These are phyloP conservation scores for Colletotrichum higginsianum DNA, from an alignment of 2,329 filamentous ascomycete species.

Conservation along the genomic window DNA sequence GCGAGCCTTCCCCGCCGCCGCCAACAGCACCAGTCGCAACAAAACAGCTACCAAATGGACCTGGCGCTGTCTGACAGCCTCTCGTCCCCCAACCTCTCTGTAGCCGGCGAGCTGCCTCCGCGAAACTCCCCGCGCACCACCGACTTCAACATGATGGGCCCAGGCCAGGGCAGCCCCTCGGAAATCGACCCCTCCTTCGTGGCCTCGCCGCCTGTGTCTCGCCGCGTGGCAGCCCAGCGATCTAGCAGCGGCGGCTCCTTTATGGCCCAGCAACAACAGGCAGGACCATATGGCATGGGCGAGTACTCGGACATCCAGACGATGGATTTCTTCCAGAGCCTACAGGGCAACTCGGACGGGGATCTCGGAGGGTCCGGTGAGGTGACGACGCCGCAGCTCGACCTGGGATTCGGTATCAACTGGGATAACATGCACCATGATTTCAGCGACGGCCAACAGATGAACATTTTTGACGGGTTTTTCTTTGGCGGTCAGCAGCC, in stretches of 20 bases:
- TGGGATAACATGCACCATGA: slow-evolving; percentile 76
- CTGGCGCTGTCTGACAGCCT: slow-evolving; percentile 56
- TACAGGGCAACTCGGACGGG: slow-evolving; percentile 52
- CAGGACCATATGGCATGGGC: slow-evolving; percentile 47
- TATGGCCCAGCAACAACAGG: slow-evolving; percentile 52
- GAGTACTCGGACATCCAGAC: slow-evolving; percentile 65
- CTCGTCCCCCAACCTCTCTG: slow-evolving; percentile 59
- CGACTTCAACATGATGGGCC: slow-evolving; percentile 53
- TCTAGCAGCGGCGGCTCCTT: slow-evolving; percentile 51
- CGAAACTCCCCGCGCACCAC: slow-evolving; percentile 59
- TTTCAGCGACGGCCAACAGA: slow-evolving; percentile 70
- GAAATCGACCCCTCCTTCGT: slow-evolving; percentile 61
- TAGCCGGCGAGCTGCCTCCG: slow-evolving; percentile 54
- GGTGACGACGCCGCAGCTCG: slow-evolving; percentile 66
- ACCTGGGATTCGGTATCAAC: slow-evolving; percentile 77
- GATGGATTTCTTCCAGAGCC: slow-evolving; percentile 68
- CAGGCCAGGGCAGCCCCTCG: slow-evolving; percentile 49
- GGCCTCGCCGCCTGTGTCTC: slow-evolving; percentile 60
- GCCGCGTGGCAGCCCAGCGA: slow-evolving; percentile 54
- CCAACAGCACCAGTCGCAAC: slow-evolving; percentile 45
- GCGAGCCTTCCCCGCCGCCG: slow-evolving; percentile 44
- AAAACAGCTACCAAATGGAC: slow-evolving; percentile 51
- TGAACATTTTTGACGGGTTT: slow-evolving; percentile 81
- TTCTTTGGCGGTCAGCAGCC: slow-evolving; percentile 74
- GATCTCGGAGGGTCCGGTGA: slow-evolving; percentile 45